Conservation (phyloP, 1,139 yeast genomes). For the Blastobotrys petasosporus region DNA sequence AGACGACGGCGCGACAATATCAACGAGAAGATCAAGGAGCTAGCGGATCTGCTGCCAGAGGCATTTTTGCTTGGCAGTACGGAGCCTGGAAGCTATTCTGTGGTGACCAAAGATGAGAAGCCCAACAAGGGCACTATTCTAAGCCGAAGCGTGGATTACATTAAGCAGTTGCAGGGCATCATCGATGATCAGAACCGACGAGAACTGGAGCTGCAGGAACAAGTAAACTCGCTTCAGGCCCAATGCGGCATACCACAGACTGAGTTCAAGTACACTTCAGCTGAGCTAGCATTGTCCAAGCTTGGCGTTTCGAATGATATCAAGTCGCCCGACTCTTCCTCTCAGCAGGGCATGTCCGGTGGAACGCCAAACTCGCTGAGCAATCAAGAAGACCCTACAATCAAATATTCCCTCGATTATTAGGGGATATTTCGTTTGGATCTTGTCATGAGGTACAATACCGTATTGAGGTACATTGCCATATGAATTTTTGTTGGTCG, state of each 20-base stretch:
- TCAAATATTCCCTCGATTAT: too few relatives aligned
- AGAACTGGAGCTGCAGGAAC: slow-evolving; percentile 67
- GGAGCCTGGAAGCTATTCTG: slow-evolving; percentile 15
- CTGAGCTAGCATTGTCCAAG: slow-evolving; percentile 65
- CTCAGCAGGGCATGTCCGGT: too few relatives aligned
- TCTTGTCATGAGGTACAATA: too few relatives aligned
- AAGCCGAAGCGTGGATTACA: slow-evolving; percentile 78
- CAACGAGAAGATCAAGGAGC: slow-evolving; percentile 81
- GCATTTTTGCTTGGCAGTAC: slow-evolving; percentile 41
- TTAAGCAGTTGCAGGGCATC: slow-evolving; percentile 62
- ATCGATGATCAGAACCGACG: slow-evolving; percentile 64
- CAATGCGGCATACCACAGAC: slow-evolving; percentile 39
- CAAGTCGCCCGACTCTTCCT: not conserved
- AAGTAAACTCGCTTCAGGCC: slow-evolving; percentile 49
- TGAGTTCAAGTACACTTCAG: slow-evolving; percentile 65
- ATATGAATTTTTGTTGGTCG: too few relatives aligned
- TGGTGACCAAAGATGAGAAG: slow-evolving; percentile 68
- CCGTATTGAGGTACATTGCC: too few relatives aligned
- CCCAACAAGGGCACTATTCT: slow-evolving; percentile 92
- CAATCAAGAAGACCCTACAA: too few relatives aligned
- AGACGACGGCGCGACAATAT: slow-evolving; percentile 81
- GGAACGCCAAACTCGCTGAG: too few relatives aligned
- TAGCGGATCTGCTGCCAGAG: slow-evolving; percentile 62
- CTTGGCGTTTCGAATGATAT: slow-evolving; percentile 6
- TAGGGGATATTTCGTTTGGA: too few relatives aligned